These are phyloP conservation scores for Tetradesmus lagerheimii DNA, from an alignment of 139 green algal genomes.

Conservation along the genomic window DNA sequence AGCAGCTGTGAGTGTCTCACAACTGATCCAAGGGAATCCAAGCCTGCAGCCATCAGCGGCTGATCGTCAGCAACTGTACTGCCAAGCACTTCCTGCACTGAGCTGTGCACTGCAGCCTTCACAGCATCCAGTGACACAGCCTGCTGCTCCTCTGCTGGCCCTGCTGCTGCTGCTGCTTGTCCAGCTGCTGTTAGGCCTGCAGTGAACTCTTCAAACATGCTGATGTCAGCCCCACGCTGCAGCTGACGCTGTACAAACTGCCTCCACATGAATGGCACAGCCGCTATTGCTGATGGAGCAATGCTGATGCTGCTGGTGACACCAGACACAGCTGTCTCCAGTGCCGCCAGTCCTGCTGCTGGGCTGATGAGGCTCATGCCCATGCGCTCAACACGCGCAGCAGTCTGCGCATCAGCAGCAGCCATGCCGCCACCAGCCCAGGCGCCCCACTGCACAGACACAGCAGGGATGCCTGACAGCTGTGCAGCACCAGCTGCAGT, in stretches of 20 bases:
- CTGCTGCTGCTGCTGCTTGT: neutral
- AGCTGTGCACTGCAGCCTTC: conserved; percentile 50
- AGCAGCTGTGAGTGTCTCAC: no score
- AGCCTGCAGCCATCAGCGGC: conserved; percentile 71
- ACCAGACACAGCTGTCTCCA: conserved; percentile 38
- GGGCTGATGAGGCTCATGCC: conserved; percentile 70
- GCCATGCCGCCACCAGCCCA: conserved; percentile 79
- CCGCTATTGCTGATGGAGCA: conserved; percentile 22
- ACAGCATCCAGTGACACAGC: conserved; percentile 36
- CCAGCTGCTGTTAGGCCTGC: neutral
- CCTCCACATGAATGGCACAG: conserved; percentile 61
- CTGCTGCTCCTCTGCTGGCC: neutral
- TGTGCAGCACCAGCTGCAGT: conserved; percentile 21
- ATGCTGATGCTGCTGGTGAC: neutral
- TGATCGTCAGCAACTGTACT: conserved; percentile 50
- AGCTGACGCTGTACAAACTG: conserved; percentile 48
- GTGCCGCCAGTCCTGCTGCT: conserved; percentile 58
- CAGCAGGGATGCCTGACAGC: conserved; percentile 55
- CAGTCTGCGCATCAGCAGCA: conserved; percentile 52
- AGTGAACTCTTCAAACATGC: conserved; percentile 27
- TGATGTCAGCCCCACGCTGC: neutral
- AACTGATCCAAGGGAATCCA: conserved; percentile 73
- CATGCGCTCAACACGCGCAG: conserved; percentile 64
- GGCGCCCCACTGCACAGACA: conserved; percentile 85
- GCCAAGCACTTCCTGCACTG: conserved; percentile 72